These are phyloP conservation scores for Cryptosporidium tyzzeri DNA, from an alignment of 169 alveolate species.

Conservation along the genomic window DNA sequence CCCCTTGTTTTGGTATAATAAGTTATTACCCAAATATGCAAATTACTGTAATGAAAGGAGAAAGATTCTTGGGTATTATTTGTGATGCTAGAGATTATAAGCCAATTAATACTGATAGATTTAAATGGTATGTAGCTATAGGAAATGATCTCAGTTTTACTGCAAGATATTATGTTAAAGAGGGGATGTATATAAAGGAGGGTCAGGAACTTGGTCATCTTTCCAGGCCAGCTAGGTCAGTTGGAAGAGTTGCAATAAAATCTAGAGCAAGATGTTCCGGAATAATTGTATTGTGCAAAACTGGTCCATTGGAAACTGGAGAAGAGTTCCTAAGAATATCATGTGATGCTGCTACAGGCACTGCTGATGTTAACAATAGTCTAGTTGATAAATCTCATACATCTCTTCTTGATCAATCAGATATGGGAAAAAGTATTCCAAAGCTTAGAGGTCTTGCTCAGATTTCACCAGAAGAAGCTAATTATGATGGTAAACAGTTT, in stretches of 20 bases:
- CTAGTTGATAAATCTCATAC: constrained; percentile 44
- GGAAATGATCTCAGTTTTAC: constrained; percentile 59
- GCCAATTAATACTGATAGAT: constrained; percentile 59
- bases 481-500: constrained; percentile 18
- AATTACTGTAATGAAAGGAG: constrained; percentile 66
- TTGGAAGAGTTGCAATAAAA: constrained; percentile 71
- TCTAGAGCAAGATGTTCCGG: constrained; percentile 73
- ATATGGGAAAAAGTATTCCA: constrained; percentile 65
- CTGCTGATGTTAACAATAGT: constrained; percentile 9
- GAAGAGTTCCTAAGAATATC: constrained; percentile 70
- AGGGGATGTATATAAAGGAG: constrained; percentile 62
- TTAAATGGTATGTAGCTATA: constrained; percentile 61
- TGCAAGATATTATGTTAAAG: constrained; percentile 58
- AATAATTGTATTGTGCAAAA: constrained; percentile 49
- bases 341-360: constrained; percentile 39
- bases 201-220: constrained; percentile 71
- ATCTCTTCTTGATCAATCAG: constrained; percentile 70
- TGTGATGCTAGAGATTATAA: constrained; percentile 74
- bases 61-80: constrained; percentile 46
- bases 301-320: constrained; percentile 47
- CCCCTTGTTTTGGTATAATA: constrained; percentile 71
- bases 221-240: constrained; percentile 56
- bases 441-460: constrained; percentile 65
- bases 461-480: constrained; percentile 19
- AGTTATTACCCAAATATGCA: constrained; percentile 67